A percentile compares a stretch with the other conserved stretches of the same genome.
Conservation (phyloP, 1,284 basidiomycete species). For the Marasmius fiardii region DNA sequence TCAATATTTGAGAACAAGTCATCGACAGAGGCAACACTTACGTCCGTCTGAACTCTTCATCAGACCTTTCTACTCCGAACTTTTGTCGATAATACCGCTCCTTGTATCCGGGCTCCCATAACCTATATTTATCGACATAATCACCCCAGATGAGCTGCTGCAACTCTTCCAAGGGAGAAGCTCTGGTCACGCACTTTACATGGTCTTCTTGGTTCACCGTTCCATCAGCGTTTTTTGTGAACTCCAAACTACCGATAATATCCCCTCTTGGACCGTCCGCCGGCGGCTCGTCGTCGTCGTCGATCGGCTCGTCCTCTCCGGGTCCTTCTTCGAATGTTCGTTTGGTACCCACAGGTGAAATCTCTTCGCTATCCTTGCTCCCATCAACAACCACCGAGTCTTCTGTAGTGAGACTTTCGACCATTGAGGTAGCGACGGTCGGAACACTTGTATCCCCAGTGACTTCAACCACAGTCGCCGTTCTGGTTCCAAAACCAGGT, state of each 20-base stretch:
- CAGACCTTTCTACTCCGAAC: slow-evolving; percentile 77
- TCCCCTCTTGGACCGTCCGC: slow-evolving; percentile 18
- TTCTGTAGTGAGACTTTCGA: background rate
- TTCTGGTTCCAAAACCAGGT: slow-evolving; percentile 11
- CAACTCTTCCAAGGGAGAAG: slow-evolving; percentile 5
- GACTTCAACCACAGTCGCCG: background rate
- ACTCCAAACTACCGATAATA: slow-evolving; percentile 38
- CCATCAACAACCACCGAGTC: background rate
- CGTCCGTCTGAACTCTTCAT: slow-evolving; percentile 74
- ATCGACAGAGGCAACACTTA: slow-evolving; percentile 33
- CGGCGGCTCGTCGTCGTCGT: slow-evolving; percentile 34
- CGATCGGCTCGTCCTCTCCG: slow-evolving; percentile 45
- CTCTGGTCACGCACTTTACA: slow-evolving; percentile 67
- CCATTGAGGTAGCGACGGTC: background rate
- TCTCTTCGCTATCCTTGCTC: slow-evolving; percentile 7
- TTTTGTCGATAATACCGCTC: slow-evolving; percentile 96
- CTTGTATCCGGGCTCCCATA: slow-evolving; percentile 94
- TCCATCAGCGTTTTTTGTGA: slow-evolving; percentile 81
- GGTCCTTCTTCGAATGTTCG: slow-evolving; percentile 64
- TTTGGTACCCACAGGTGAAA: slow-evolving; percentile 49
- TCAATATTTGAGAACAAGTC: slow-evolving; percentile 5
- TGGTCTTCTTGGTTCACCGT: slow-evolving; percentile 91
- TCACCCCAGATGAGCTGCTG: slow-evolving; percentile 13
- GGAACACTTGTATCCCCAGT: background rate
- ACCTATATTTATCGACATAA: slow-evolving; percentile 38